phyloP scores from a whole-genome alignment of 306 rosid species.

The Pterocarpus santalinus region DNA sequence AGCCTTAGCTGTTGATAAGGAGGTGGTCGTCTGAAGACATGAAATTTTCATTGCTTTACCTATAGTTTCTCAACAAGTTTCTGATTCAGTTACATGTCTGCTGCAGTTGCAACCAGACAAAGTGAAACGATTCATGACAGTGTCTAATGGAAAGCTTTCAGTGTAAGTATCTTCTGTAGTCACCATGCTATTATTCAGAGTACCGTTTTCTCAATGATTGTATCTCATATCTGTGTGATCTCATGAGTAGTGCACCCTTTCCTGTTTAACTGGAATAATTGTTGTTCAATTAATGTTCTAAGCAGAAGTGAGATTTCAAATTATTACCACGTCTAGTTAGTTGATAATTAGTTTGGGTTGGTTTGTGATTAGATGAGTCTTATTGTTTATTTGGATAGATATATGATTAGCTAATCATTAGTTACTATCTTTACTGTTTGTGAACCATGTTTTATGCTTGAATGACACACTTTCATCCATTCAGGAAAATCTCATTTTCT shows the following conservation, averaged over 20 bases:
- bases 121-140: constrained; percentile 75
- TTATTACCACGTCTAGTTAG: background rate
- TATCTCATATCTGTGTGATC: background rate
- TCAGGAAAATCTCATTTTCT: background rate
- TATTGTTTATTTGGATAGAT: background rate
- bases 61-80: constrained; percentile 1
- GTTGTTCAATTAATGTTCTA: background rate
- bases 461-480: background rate
- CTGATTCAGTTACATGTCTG: constrained; percentile 42
- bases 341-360: background rate
- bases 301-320: background rate
- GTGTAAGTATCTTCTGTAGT: constrained; percentile 63
- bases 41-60: constrained; percentile 31
- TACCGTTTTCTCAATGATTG: background rate
- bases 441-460: too few species aligned
- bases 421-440: background rate
- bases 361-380: background rate
- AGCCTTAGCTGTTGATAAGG: constrained; percentile 79
- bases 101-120: constrained; percentile 94
- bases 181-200: constrained; percentile 4
- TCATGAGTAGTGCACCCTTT: constrained; percentile 16
- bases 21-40: constrained; percentile 55
- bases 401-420: background rate
- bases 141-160: constrained; percentile 75
- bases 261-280: constrained; percentile 13